Percentiles rank a stretch among this genome's conserved stretches.
These are phyloP conservation scores for Ceratocystis albifundus DNA, from an alignment of 2,329 filamentous ascomycete species.

Conservation along the genomic window DNA sequence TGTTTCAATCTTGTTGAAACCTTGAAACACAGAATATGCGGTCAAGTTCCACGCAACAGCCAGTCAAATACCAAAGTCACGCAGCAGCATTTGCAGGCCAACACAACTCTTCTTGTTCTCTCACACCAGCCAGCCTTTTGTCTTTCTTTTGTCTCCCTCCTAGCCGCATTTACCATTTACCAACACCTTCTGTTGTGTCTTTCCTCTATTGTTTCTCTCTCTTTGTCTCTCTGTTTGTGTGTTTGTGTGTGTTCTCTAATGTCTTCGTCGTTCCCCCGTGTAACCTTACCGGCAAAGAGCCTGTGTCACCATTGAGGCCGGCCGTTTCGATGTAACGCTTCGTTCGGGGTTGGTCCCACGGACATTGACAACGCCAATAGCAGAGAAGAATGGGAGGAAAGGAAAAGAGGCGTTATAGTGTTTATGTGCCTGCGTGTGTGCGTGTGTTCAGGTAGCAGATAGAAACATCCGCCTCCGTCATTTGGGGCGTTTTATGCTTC, in stretches of 20 bases:
- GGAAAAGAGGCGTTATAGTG: neutral
- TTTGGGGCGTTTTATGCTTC: neutral
- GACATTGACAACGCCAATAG: neutral
- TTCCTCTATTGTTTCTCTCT: neutral
- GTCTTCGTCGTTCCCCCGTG: neutral
- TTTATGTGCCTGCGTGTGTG: too few species aligned
- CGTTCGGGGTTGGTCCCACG: neutral
- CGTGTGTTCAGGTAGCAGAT: neutral
- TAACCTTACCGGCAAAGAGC: neutral
- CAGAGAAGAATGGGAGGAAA: neutral
- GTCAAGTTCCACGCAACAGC: too few species aligned
- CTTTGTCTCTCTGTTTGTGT: neutral
- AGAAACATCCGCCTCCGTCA: neutral
- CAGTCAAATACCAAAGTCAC: too few species aligned
- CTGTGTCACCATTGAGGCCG: neutral
- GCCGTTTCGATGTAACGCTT: neutral
- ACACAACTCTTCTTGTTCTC: too few species aligned
- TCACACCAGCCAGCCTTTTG: too few species aligned
- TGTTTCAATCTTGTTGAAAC: too few species aligned
- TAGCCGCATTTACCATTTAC: neutral
- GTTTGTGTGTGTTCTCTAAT: neutral
- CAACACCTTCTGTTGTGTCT: too few species aligned
- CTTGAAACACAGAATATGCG: too few species aligned
- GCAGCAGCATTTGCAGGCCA: too few species aligned
- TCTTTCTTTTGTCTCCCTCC: neutral